Evolutionary conservation across 148 eudicot species (phyloP), one percentile per base, ranked within the genome.

Genomic region (Camellia japonica): DNA sequence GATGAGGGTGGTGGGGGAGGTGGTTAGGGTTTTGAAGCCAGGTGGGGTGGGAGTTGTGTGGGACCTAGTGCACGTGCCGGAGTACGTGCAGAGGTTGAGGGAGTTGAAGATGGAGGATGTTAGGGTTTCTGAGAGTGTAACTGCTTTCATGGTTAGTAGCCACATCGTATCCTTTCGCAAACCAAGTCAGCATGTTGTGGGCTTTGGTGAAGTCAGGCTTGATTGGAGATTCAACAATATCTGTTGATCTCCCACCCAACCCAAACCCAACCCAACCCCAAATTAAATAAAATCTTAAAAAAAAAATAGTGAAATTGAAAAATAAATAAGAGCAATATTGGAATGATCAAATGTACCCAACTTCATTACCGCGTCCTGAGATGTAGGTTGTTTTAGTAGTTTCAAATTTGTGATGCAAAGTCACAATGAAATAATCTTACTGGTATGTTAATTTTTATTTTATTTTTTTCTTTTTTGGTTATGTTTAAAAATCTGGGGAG

Each of bases 21-120:
- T 92, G 79, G 97, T 90, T 42, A 72, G 98, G 83, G 98, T 95
- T 56, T 51, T 93, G 80, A 93, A 90, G 73, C 86, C 91, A 0
- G 98, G 97, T 7, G 97, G 97, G 16, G 91, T 92, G 0, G 98
- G 94, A 23, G 97, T 95, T 3, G 90, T 95, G 85, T 95, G 98
- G 98, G 98, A 95, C 85, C 87, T 93, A 12, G 84, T 90, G 19
- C 94, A 92, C 85, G 96, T 86, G 86, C 91, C 93, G 2, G 98
- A 95, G 85, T 93, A 91, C 65, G 98, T 93, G n/a, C 79, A 83
- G 83, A 84, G 93, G 64, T 68, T 95, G 69, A 89, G 86, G 16
- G 98, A 94, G 56, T 74, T 93, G 64, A 78, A 85, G 72, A 93
- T 94, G 98, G 98, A 94, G 74, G 98, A 93, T 3, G 88, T 94